These are phyloP conservation scores for Rhodamnia argentea DNA, from an alignment of 345 rosid species.

Conservation along the genomic window DNA sequence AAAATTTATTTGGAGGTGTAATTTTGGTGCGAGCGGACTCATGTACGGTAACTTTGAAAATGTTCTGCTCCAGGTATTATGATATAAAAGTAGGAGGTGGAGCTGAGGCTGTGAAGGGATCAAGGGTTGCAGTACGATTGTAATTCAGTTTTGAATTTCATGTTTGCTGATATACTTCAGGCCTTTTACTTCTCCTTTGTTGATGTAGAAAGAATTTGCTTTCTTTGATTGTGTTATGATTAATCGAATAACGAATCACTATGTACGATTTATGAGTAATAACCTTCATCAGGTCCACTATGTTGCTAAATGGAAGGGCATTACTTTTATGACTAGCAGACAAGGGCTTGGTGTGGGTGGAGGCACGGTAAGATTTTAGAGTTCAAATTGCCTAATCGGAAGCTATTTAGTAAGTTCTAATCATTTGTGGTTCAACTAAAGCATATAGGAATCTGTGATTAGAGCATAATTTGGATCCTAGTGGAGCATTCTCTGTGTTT, in stretches of 20 bases:
- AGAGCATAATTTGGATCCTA: not conserved
- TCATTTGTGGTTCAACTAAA: not conserved
- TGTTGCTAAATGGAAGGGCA: constrained; percentile 93
- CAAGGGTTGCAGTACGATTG: constrained; percentile 99
- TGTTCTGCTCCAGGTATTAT: constrained; percentile 54
- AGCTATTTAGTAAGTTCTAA: not conserved
- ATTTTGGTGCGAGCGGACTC: not conserved
- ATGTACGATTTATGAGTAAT: not conserved
- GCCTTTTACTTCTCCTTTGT: not conserved
- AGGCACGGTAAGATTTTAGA: constrained; percentile 60
- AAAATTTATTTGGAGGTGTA: not conserved
- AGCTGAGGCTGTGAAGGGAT: constrained; percentile 72
- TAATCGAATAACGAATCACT: not conserved
- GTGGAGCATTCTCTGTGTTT: not conserved
- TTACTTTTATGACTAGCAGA: constrained; percentile 96
- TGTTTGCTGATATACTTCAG: not conserved
- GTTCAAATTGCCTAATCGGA: not conserved
- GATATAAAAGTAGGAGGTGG: constrained; percentile 86
- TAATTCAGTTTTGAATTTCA: constrained; percentile 33
- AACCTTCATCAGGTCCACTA: constrained; percentile 59
- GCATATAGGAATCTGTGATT: not conserved
- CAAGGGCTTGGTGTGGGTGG: constrained; percentile 97
- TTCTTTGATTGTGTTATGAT: not conserved
- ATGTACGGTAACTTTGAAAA: constrained; percentile 7
- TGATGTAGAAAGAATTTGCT: not conserved